Conservation (phyloP, 78 protist genomes). For the Dictyostelium firmibasis region DNA sequence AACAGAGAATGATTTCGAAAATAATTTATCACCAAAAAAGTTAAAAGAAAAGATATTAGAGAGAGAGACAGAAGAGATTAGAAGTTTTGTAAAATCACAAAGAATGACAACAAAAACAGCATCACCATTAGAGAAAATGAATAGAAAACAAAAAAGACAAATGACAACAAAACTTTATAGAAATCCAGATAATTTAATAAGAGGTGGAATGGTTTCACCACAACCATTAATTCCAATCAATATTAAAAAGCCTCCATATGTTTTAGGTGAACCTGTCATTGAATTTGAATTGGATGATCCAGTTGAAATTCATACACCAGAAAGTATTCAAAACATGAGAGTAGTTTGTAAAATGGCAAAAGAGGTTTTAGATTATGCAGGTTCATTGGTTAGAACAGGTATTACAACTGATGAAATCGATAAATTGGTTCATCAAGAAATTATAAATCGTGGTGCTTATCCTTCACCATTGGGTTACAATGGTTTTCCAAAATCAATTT, state of each 20-base stretch:
- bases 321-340: slow-evolving; percentile 29
- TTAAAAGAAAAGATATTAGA: background rate
- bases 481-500: slow-evolving; percentile 93
- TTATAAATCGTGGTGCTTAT: slow-evolving; percentile 89
- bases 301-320: slow-evolving; percentile 2
- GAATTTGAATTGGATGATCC: slow-evolving; percentile 49
- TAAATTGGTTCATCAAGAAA: slow-evolving; percentile 84
- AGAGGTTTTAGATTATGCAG: slow-evolving; percentile 89
- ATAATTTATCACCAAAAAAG: background rate
- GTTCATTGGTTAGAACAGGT: slow-evolving; percentile 78
- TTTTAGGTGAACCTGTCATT: background rate
- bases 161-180: background rate
- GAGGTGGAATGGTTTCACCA: slow-evolving; percentile 31
- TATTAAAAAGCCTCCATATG: slow-evolving; percentile 42
- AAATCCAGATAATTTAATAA: background rate
- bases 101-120: background rate
- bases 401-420: slow-evolving; percentile 95
- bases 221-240: background rate
- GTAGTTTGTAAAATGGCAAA: slow-evolving; percentile 24
- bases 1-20: too few species aligned
- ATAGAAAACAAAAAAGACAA: slow-evolving; percentile 24
- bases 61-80: background rate
- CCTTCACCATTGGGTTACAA: slow-evolving; percentile 97
- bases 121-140: slow-evolving; percentile 12
- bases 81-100: slow-evolving; percentile 2